Conservation (phyloP, 1,139 yeast genomes). For the Hansenula lynferdii region DNA sequence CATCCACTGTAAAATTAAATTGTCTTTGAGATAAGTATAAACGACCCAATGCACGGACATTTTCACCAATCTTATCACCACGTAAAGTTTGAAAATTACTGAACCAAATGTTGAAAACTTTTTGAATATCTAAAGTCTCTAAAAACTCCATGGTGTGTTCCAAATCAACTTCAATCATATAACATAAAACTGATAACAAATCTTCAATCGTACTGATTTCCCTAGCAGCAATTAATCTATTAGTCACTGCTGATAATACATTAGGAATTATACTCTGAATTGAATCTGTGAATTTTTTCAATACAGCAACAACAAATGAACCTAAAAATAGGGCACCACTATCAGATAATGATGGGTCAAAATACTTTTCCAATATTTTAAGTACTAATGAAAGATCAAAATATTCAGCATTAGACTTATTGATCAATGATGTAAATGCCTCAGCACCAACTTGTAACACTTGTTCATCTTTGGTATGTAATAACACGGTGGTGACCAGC, state of each 20-base stretch:
- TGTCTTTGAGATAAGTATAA: constrained; percentile 48
- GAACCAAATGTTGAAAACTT: constrained; percentile 72
- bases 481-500: constrained; percentile 44
- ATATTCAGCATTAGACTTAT: constrained; percentile 40
- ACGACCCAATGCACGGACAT: constrained; percentile 65
- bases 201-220: constrained; percentile 75
- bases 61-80: constrained; percentile 72
- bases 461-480: constrained; percentile 67
- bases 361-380: constrained; percentile 59
- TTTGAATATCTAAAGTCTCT: constrained; percentile 32
- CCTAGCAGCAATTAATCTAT: constrained; percentile 57
- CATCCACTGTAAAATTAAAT: constrained; percentile 60
- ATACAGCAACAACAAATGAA: constrained; percentile 57
- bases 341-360: constrained; percentile 70
- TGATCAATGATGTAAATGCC: constrained; percentile 59
- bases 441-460: constrained; percentile 76
- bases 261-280: constrained; percentile 48
- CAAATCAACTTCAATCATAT: constrained; percentile 59
- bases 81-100: constrained; percentile 74
- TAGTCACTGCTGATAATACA: constrained; percentile 69
- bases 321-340: constrained; percentile 78
- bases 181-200: constrained; percentile 70
- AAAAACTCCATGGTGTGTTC: constrained; percentile 58
- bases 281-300: constrained; percentile 50
- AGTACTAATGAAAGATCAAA: constrained; percentile 51